A percentile compares a stretch with the other conserved stretches of the same genome.
phyloP scores from a whole-genome alignment of 331 rosid genomes.

The Stylosanthes scabra region DNA sequence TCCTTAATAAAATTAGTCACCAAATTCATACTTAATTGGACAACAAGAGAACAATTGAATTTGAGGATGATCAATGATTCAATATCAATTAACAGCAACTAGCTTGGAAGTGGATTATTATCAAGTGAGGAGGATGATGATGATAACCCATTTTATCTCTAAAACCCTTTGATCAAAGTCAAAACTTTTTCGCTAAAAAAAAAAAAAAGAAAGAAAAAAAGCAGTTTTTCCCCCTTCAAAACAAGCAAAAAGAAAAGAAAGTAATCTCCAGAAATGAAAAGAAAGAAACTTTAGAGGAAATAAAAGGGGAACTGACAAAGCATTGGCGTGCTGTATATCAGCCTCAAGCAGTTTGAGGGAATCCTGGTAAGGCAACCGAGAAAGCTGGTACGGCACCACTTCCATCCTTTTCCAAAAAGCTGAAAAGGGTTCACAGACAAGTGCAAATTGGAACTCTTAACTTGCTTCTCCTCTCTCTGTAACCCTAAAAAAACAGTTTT shows the following conservation, averaged over 20 bases:
- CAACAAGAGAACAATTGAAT: slow-evolving; percentile 11
- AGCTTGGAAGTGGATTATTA: neutral
- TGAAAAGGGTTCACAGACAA: neutral
- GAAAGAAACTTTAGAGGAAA: neutral
- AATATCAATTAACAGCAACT: neutral
- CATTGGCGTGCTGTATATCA: slow-evolving; percentile 90
- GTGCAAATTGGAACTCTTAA: neutral
- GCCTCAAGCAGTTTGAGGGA: slow-evolving; percentile 76
- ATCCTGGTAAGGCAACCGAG: slow-evolving; percentile 69
- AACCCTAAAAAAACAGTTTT: neutral
- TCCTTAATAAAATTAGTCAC: no score
- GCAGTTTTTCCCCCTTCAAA: no score
- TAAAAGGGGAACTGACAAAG: slow-evolving; percentile 59
- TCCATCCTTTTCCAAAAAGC: slow-evolving; percentile 42
- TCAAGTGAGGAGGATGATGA: slow-evolving; percentile 1
- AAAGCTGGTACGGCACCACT: slow-evolving; percentile 67
- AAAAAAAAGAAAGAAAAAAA: no score
- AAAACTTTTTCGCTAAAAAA: neutral
- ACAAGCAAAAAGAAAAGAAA: neutral
- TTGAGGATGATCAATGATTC: slow-evolving; percentile 8
- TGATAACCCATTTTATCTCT: slow-evolving; percentile 18
- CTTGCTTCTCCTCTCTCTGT: neutral
- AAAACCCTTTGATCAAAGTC: slow-evolving; percentile 7
- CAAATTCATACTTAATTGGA: neutral
- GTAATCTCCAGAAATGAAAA: neutral